These are phyloP conservation scores for Farysia itapuensis DNA, from an alignment of 1,284 basidiomycete genomes.

Conservation along the genomic window DNA sequence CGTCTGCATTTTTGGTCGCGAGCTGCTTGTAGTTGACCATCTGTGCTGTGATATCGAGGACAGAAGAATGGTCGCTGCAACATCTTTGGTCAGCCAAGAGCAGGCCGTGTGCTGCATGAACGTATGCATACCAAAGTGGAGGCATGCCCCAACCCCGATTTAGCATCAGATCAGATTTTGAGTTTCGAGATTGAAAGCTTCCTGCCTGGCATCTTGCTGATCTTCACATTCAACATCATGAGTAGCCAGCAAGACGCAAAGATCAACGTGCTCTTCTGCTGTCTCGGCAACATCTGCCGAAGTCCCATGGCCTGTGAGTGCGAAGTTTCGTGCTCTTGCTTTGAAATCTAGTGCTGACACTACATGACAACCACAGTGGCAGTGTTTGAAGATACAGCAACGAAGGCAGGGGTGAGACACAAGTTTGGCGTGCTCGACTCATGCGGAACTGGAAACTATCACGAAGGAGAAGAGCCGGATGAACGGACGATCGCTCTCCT, in stretches of 20 bases:
- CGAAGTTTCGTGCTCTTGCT: not conserved
- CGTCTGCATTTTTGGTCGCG: slow-evolving; percentile 17
- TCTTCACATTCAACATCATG: not conserved
- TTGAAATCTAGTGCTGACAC: not conserved
- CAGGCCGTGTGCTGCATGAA: too few relatives aligned
- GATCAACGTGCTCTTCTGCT: slow-evolving; percentile 54
- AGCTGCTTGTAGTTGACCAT: slow-evolving; percentile 22
- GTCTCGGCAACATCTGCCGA: slow-evolving; percentile 56
- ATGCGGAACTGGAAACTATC: slow-evolving; percentile 52
- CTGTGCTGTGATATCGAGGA: not conserved
- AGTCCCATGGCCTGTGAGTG: slow-evolving; percentile 47
- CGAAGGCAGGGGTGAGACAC: slow-evolving; percentile 17
- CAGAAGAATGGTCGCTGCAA: too few relatives aligned
- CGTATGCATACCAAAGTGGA: too few relatives aligned
- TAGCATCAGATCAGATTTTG: too few relatives aligned
- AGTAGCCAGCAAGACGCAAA: slow-evolving; percentile 4
- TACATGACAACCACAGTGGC: slow-evolving; percentile 14
- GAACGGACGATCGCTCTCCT: slow-evolving; percentile 61
- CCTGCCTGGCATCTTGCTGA: too few relatives aligned
- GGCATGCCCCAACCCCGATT: too few relatives aligned
- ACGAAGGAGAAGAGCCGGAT: slow-evolving; percentile 53
- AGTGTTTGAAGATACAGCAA: slow-evolving; percentile 43
- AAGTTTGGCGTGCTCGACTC: slow-evolving; percentile 49
- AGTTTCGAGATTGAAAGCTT: too few relatives aligned
- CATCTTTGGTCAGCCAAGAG: too few relatives aligned